phyloP scores from a whole-genome alignment of 2,329 filamentous ascomycete species.

The Ascochyta viciae-villosae region DNA sequence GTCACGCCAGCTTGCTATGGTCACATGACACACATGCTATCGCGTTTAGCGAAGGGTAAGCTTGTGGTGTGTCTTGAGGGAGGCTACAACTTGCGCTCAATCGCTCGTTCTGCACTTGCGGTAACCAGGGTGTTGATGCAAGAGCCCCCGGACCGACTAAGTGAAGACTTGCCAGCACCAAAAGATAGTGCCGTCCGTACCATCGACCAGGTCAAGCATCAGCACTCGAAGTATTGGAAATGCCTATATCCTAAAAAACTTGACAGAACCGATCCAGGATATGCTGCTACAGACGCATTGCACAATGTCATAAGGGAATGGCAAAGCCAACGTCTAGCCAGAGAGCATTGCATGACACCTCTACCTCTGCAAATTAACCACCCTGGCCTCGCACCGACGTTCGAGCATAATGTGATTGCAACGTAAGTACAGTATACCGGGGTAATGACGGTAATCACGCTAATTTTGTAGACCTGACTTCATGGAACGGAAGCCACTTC shows the following conservation, averaged over 20 bases:
- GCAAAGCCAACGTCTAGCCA: slow-evolving; percentile 74
- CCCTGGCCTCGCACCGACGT: slow-evolving; percentile 74
- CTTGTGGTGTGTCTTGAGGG: slow-evolving; percentile 93
- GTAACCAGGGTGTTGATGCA: slow-evolving; percentile 95
- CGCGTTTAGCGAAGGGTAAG: slow-evolving; percentile 89
- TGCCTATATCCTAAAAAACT: slow-evolving; percentile 76
- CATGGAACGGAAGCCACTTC: slow-evolving; percentile 68
- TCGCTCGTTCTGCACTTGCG: slow-evolving; percentile 88
- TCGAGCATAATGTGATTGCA: slow-evolving; percentile 85
- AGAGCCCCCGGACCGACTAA: slow-evolving; percentile 76
- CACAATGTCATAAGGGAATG: slow-evolving; percentile 81
- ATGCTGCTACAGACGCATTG: slow-evolving; percentile 61
- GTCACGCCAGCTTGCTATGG: slow-evolving; percentile 92
- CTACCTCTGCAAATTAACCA: slow-evolving; percentile 82
- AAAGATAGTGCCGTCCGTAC: slow-evolving; percentile 60
- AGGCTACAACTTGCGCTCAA: slow-evolving; percentile 92
- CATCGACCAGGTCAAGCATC: slow-evolving; percentile 63
- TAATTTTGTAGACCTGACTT: slow-evolving; percentile 64
- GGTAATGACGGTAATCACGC: neutral
- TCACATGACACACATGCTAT: slow-evolving; percentile 99
- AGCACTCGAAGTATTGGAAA: slow-evolving; percentile 78
- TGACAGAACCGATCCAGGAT: slow-evolving; percentile 37
- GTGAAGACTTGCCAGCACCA: slow-evolving; percentile 55
- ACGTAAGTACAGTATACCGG: slow-evolving; percentile 59
- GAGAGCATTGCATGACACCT: slow-evolving; percentile 78